Percentiles rank a stretch among this genome's conserved stretches.
These are phyloP conservation scores for Russula griseocarnosa DNA, from an alignment of 768 basidiomycete species.

Conservation along the genomic window DNA sequence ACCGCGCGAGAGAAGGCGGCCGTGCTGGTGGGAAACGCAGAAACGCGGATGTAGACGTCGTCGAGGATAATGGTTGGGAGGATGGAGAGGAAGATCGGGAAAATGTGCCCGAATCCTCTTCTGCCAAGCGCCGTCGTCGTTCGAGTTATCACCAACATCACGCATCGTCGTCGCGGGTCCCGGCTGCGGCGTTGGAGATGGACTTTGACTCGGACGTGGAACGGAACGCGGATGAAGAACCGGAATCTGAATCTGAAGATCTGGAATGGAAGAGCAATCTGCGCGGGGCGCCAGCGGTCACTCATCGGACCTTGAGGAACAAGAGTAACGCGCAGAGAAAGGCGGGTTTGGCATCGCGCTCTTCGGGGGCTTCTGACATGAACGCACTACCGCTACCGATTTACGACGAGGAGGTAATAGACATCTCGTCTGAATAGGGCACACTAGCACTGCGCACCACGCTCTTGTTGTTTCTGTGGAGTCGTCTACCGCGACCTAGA, in stretches of 20 bases:
- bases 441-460: background rate
- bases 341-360: background rate
- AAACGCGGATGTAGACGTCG: background rate
- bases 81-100: slow-evolving; percentile 1
- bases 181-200: background rate
- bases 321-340: background rate
- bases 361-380: background rate
- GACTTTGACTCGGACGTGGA: background rate
- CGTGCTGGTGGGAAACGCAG: slow-evolving; percentile 10
- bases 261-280: slow-evolving; percentile 12
- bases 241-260: background rate
- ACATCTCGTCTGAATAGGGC: slow-evolving; percentile 20
- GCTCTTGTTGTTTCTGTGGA: background rate
- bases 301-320: slow-evolving; percentile 1
- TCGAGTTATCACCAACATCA: background rate
- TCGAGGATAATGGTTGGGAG: background rate
- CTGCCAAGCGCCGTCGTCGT: slow-evolving; percentile 18
- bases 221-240: background rate
- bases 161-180: background rate
- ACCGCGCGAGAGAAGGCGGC: background rate
- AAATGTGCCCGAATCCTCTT: background rate
- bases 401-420: slow-evolving; percentile 19
- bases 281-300: slow-evolving; percentile 4
- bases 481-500: background rate
- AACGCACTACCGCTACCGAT: background rate